These are phyloP conservation scores for Aspergillus fischeri DNA, from an alignment of 2,329 filamentous ascomycete species.

Conservation along the genomic window DNA sequence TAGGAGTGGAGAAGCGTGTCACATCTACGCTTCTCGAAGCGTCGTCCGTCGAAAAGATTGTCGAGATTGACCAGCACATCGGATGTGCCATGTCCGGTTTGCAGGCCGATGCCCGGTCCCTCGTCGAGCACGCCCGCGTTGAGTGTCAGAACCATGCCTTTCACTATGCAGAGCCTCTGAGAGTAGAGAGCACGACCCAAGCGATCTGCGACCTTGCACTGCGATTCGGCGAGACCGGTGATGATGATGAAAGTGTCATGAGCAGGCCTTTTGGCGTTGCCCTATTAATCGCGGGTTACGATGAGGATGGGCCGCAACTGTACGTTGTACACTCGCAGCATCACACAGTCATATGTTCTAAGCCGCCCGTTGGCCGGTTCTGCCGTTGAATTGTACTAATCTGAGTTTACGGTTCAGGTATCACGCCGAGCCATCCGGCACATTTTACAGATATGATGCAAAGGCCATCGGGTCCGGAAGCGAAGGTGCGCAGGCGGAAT, in stretches of 20 bases:
- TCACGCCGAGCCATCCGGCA: constrained; percentile 95
- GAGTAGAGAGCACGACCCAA: constrained; percentile 97
- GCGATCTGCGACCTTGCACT: constrained; percentile 96
- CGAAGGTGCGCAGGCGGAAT: constrained; percentile 93
- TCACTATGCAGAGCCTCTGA: constrained; percentile 93
- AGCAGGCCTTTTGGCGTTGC: constrained; percentile 94
- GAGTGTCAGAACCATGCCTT: constrained; percentile 96
- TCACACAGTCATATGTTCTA: not conserved
- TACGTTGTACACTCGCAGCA: constrained; percentile 37
- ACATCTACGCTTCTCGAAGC: constrained; percentile 96
- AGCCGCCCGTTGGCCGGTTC: not conserved
- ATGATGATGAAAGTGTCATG: constrained; percentile 99
- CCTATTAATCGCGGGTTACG: constrained; percentile 90
- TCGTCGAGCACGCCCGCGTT: constrained; percentile 97
- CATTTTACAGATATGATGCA: constrained; percentile 98
- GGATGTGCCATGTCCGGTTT: constrained; percentile 98
- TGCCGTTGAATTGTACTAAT: not conserved
- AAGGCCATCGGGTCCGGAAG: constrained; percentile 98
- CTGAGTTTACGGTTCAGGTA: constrained; percentile 53
- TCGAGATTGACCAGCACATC: constrained; percentile 98
- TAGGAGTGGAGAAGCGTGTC: constrained; percentile 98
- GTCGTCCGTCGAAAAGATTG: constrained; percentile 98
- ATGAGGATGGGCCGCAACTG: constrained; percentile 93
- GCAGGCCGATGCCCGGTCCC: constrained; percentile 93
- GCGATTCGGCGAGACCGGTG: constrained; percentile 93